Evolutionary conservation across 306 rosid genomes (phyloP).

Genomic region (Lathyrus aphaca): DNA sequence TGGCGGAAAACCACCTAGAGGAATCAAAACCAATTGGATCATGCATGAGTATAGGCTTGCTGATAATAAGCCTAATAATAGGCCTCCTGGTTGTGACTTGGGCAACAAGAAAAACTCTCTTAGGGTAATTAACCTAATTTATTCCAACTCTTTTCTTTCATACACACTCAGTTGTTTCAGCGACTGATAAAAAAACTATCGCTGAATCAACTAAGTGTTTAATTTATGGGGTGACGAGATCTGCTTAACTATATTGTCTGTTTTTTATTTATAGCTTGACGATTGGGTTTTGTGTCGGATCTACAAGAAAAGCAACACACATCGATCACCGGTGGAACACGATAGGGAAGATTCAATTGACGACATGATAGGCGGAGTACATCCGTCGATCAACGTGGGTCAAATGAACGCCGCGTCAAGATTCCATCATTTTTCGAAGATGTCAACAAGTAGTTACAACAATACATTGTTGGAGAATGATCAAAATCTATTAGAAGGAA

Average conservation of each 20-base stretch:
- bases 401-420: slow-evolving; percentile 39
- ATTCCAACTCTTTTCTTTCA: background rate
- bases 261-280: slow-evolving; percentile 56
- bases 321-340: slow-evolving; percentile 55
- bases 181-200: background rate
- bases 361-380: slow-evolving; percentile 56
- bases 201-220: background rate
- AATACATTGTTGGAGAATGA: slow-evolving; percentile 51
- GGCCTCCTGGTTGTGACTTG: slow-evolving; percentile 74
- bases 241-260: background rate
- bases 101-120: slow-evolving; percentile 89
- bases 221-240: background rate
- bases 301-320: slow-evolving; percentile 81
- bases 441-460: slow-evolving; percentile 45
- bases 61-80: slow-evolving; percentile 67
- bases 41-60: slow-evolving; percentile 91
- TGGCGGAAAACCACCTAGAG: slow-evolving; percentile 92
- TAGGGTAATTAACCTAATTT: slow-evolving; percentile 57
- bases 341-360: slow-evolving; percentile 68
- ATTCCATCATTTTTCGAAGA: slow-evolving; percentile 60
- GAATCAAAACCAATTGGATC: slow-evolving; percentile 94
- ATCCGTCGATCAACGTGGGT: slow-evolving; percentile 47
- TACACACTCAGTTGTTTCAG: background rate
- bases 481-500: slow-evolving; percentile 59
- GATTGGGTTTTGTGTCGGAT: slow-evolving; percentile 98